Base-by-base conservation (phyloP, 352 stramenopile species). In the Pythium guiyangense region DNA sequence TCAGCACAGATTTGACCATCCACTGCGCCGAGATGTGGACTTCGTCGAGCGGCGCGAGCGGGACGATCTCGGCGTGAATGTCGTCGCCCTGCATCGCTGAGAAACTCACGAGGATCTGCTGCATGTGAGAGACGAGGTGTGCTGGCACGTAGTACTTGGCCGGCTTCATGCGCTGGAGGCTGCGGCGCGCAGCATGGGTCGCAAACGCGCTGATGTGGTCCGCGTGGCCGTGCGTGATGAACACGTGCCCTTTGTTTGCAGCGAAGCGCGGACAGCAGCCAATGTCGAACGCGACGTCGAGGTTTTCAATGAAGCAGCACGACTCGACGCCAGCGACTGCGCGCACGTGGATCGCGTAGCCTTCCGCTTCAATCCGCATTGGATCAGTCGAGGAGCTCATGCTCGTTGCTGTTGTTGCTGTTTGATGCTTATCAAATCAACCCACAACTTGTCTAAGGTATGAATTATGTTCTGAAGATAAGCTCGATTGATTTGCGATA, bases 181-280 rank as follows among this genome's bases (percentile, higher is more conserved):
- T 60, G 39, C 84, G 73, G 29, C 76, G 80, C 15, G 72, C 79
- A 17, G 83, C 84, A 63, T 94, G 84, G 0, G 63, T 55, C 39
- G 78, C 70, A 31, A 94, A 62, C 0, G 75, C 77, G 6, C 71
- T 62, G 54, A 96, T 82, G 70, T 96, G 86, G 64, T 96, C 86
- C 12, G 83, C 59, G 69, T 96, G 86, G 47, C 86, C 86, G 51
- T 96, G 86, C 25, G 86, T 92, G 64, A 96, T 87, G 67, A 96
- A 94, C 20, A 96, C 74, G 56, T 92, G 68, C n/a, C 73, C 71
- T 63, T 91, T 92, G 60, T 48, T 78, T 25, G 66, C 69, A 27
- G 76, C 70, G 15, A 69, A 69, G 12, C 63, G 66, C 27, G 77
- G 64, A 49, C 78, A 70, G 52, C 73, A 77, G 46, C 84, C 84